Base-by-base conservation (phyloP, 1,284 basidiomycete genomes). In the Bjerkandera adusta region DNA sequence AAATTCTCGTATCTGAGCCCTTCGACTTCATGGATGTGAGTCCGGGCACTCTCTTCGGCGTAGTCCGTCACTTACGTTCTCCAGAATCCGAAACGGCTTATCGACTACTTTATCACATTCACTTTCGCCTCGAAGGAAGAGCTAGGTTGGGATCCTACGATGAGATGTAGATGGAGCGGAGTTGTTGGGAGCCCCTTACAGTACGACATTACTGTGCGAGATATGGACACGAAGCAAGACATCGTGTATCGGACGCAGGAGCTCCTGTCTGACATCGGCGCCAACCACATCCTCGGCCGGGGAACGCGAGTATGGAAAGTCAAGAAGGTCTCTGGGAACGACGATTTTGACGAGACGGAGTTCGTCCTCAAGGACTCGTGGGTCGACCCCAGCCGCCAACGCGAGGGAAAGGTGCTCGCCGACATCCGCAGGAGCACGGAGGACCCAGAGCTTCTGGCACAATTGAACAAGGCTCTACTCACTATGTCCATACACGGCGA, bases 381-480 rank as follows among this genome's bases (percentile, higher is more conserved):
- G 47, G 38, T 35, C 11, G 38, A 48, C 37, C 12, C n/a, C 24
- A 5, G 37, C 37, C 38, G 25, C 5, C 6, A 4, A 4, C 22
- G 15, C 6, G 38, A 40, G 27, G 38, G 38, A 4, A 11, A 4
- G 22, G 29, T 26, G 10, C 13, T 7, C 4, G 10, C 16, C 18
- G 13, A 7, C 4, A 25, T 5, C 16, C 35, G 29, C 10, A n/a
- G 29, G 10, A n/a, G 10, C 29, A n/a, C 29, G n/a, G n/a, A n/a
- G n/a, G n/a, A n/a, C n/a, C n/a, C n/a, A n/a, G n/a, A 22, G n/a
- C 25, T 6, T 27, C 13, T 40, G n/a, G 30, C 25, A 15, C n/a
- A n/a, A 11, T 40, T 6, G 16, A 4, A 27, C 11, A n/a, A 30
- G 15, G 20, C 10, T 26, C 11, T 26, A 46, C 79, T 48, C 48